Evolutionary conservation across 345 rosid genomes (phyloP).

Genomic region (Citrus sinensis): DVS_A1.0 CM039166.1:15518501-15519000

Average conservation of each 20-base stretch:
- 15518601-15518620: background rate
- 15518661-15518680: background rate
- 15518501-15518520: background rate
- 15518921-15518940: too few relatives aligned
- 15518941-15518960: rapidly evolving
- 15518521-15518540: background rate
- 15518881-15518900: too few relatives aligned
- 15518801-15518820: background rate
- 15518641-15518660: background rate
- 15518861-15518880: too few relatives aligned
- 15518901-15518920: too few relatives aligned
- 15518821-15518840: too few relatives aligned
- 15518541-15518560: slow-evolving; percentile 19
- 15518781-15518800: background rate
- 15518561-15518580: slow-evolving; percentile 15
- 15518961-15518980: rapidly evolving
- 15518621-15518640: background rate
- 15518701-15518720: background rate
- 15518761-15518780: background rate
- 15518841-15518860: too few relatives aligned
- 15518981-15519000: too few relatives aligned
- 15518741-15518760: too few relatives aligned
- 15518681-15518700: background rate
- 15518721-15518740: background rate
- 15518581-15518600: slow-evolving; percentile 4